A percentile compares a stretch with the other conserved stretches of the same genome.
These are phyloP conservation scores for Seminavis robusta DNA, from an alignment of 108 stramenopile species.

Conservation along the genomic window DNA sequence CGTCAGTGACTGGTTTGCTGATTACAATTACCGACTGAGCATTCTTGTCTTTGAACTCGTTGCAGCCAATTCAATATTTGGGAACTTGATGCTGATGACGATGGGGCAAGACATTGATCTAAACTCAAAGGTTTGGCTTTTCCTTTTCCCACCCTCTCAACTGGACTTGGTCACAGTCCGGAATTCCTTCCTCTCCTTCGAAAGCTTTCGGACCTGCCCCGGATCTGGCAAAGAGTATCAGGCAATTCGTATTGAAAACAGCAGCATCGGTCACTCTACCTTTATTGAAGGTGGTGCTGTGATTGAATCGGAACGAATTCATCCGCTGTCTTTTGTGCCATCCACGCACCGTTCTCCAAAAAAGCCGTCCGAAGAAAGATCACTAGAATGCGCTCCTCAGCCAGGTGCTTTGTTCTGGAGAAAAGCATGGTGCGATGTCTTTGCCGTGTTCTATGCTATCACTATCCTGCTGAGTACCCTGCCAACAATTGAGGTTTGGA, in stretches of 20 bases:
- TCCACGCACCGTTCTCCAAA: too few species aligned
- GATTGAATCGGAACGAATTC: too few species aligned
- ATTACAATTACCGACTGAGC: neutral
- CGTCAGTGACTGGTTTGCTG: neutral
- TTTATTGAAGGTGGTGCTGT: too few species aligned
- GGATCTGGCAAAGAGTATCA: neutral
- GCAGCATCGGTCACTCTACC: too few species aligned
- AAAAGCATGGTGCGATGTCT: too few species aligned
- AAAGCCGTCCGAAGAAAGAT: too few species aligned
- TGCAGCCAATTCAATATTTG: neutral
- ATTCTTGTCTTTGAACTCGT: neutral
- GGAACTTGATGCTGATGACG: constrained; percentile 6
- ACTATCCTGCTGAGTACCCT: too few species aligned
- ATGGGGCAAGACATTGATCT: constrained; percentile 9
- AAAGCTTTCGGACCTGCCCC: neutral
- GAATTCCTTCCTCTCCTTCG: constrained; percentile 1
- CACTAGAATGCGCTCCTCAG: too few species aligned
- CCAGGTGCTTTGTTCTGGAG: too few species aligned
- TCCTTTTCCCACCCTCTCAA: neutral
- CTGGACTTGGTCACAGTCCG: constrained; percentile 2
- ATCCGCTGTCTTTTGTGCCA: too few species aligned
- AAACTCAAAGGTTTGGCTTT: neutral
- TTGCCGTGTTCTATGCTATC: too few species aligned
- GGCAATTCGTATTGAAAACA: constrained; percentile 2
- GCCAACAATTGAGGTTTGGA: too few species aligned